A percentile compares a stretch with the other conserved stretches of the same genome.
phyloP scores from a whole-genome alignment of 345 rosid species.

The Eutrema yunnanense region DNA sequence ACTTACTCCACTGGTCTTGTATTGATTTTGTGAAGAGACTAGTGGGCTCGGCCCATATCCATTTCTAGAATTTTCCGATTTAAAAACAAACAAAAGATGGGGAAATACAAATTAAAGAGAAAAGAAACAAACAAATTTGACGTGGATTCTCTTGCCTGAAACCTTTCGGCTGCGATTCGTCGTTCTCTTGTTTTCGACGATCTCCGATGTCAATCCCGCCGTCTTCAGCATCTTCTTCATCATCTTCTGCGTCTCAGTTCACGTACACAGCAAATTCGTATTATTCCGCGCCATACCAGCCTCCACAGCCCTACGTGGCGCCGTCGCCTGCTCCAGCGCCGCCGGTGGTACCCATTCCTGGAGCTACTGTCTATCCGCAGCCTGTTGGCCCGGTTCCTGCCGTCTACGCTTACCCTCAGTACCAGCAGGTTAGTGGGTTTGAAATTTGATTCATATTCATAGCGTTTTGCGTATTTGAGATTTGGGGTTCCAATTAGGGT shows the following conservation, averaged over 20 bases:
- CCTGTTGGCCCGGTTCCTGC: slow-evolving; percentile 47
- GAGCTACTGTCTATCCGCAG: slow-evolving; percentile 43
- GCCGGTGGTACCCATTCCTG: slow-evolving; percentile 34
- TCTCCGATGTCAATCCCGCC: slow-evolving; percentile 44
- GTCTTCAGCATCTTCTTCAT: slow-evolving; percentile 29
- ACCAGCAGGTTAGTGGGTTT: slow-evolving; percentile 54
- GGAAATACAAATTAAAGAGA: background rate
- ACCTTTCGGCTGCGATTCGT: background rate
- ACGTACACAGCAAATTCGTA: slow-evolving; percentile 38
- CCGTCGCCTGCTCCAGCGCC: slow-evolving; percentile 29
- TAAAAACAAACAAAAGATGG: background rate
- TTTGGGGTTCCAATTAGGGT: slow-evolving; percentile 15
- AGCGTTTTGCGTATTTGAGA: background rate
- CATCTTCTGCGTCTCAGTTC: slow-evolving; percentile 38
- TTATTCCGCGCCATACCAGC: slow-evolving; percentile 43
- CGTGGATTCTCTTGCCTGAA: background rate
- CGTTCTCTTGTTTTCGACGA: background rate
- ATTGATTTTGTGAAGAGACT: background rate
- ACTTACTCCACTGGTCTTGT: background rate
- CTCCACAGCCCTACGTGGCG: slow-evolving; percentile 34
- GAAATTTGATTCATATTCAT: background rate
- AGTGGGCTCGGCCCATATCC: slow-evolving; percentile 13
- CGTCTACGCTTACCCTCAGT: slow-evolving; percentile 72
- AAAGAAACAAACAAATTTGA: background rate
- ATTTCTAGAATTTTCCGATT: background rate